These are phyloP conservation scores for Bodo saltans DNA, from an alignment of 78 protist species.

Conservation along the genomic window DNA sequence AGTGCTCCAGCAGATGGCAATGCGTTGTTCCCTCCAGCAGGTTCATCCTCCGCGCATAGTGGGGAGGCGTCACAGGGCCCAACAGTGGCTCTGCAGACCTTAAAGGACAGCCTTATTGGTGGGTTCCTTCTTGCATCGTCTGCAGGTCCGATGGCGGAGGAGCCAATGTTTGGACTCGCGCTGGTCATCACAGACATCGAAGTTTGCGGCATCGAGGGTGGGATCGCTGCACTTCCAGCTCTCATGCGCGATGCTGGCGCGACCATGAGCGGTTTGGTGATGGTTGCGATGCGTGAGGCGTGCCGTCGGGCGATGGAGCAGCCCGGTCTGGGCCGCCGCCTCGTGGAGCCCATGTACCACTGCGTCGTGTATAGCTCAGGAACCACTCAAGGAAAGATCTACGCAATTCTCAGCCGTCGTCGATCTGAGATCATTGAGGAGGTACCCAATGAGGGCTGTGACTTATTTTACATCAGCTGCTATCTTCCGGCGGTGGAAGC, in stretches of 20 bases:
- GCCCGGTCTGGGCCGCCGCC: slow-evolving; percentile 56
- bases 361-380: slow-evolving; percentile 69
- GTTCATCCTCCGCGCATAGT: neutral
- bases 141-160: slow-evolving; percentile 93
- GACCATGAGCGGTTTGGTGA: slow-evolving; percentile 67
- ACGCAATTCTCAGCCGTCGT: slow-evolving; percentile 70
- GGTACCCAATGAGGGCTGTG: slow-evolving; percentile 76
- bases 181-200: slow-evolving; percentile 44
- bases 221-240: too few species aligned
- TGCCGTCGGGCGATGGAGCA: slow-evolving; percentile 50
- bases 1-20: neutral
- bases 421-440: slow-evolving; percentile 76
- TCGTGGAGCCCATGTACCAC: slow-evolving; percentile 78
- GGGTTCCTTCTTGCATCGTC: slow-evolving; percentile 89
- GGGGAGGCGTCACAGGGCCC: neutral
- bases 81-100: neutral
- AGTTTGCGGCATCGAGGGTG: neutral
- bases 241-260: neutral
- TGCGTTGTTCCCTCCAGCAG: too few species aligned
- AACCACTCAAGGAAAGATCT: slow-evolving; percentile 76
- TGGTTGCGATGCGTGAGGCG: slow-evolving; percentile 67
- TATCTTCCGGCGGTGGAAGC: slow-evolving; percentile 79
- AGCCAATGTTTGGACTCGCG: slow-evolving; percentile 89
- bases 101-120: slow-evolving; percentile 45
- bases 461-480: slow-evolving; percentile 54